Evolutionary conservation across 192 early-diverging fungal species (phyloP).

Genomic region (Mycoemilia scoparia): DNA sequence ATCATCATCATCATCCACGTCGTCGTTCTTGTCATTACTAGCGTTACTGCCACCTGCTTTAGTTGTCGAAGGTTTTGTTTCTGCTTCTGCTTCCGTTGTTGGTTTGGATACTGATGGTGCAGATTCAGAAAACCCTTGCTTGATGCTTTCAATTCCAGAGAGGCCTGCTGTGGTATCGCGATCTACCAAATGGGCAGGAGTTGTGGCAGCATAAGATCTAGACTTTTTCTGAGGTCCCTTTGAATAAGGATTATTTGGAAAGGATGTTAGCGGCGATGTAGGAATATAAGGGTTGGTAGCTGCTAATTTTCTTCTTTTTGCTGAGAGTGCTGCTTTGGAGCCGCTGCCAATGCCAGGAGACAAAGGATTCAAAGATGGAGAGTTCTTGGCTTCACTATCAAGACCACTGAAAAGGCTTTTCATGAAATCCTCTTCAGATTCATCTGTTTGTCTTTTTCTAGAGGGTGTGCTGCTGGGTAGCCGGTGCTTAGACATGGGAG

Average conservation of each 20-base stretch:
- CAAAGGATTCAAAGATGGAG: no score
- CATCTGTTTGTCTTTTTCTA: background rate
- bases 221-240: background rate
- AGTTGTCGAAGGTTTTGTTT: background rate
- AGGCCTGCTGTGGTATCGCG: background rate
- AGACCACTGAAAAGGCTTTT: background rate
- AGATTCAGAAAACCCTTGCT: background rate
- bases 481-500: background rate
- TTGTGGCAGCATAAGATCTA: background rate
- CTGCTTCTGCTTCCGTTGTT: background rate
- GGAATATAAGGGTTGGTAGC: background rate
- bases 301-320: background rate
- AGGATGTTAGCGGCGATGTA: background rate
- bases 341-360: no score
- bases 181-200: background rate
- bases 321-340: background rate
- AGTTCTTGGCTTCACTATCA: background rate
- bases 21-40: conserved; percentile 1
- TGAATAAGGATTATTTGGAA: background rate
- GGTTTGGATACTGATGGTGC: background rate
- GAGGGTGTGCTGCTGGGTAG: background rate
- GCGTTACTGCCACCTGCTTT: background rate
- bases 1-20: background rate
- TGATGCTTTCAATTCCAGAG: background rate
- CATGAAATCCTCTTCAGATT: no score